Conservation (phyloP, 1,139 yeast genomes). For the Zygosaccharomyces pseudobailii region DNA sequence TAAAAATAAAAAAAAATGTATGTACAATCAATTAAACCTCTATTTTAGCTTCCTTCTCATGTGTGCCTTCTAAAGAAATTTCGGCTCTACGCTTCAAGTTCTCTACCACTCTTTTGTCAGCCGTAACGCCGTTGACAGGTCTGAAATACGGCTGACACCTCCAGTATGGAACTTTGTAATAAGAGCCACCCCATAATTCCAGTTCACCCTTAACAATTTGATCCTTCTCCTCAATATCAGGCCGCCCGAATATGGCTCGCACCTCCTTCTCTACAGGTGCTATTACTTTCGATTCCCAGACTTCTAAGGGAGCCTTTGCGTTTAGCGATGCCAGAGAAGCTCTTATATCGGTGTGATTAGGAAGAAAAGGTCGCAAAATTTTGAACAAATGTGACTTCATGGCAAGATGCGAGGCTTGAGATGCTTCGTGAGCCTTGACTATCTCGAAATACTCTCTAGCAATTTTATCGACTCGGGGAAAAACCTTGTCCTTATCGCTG, state of each 20-base stretch:
- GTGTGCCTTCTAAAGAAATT: conserved; percentile 10
- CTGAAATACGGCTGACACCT: conserved; percentile 94
- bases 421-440: conserved; percentile 53
- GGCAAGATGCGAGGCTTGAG: conserved; percentile 72
- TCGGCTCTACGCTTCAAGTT: conserved; percentile 24
- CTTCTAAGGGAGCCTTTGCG: conserved; percentile 42
- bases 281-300: conserved; percentile 65
- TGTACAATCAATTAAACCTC: neutral
- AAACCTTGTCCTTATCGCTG: conserved; percentile 55
- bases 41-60: conserved; percentile 13
- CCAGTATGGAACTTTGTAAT: conserved; percentile 90
- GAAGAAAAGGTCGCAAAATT: conserved; percentile 70
- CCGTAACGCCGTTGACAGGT: conserved; percentile 65
- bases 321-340: conserved; percentile 58
- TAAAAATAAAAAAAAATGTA: neutral
- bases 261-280: conserved; percentile 63
- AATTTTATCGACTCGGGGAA: conserved; percentile 80
- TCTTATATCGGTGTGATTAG: conserved; percentile 71
- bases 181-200: conserved; percentile 75
- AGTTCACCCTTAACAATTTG: conserved; percentile 47
- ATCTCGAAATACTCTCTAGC: conserved; percentile 86
- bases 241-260: conserved; percentile 43
- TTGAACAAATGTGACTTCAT: conserved; percentile 94
- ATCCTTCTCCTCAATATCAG: conserved; percentile 45
- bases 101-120: conserved; percentile 41